These are phyloP conservation scores for Epichloe bromicola DNA, from an alignment of 2,329 filamentous ascomycete species.

Conservation along the genomic window DNA sequence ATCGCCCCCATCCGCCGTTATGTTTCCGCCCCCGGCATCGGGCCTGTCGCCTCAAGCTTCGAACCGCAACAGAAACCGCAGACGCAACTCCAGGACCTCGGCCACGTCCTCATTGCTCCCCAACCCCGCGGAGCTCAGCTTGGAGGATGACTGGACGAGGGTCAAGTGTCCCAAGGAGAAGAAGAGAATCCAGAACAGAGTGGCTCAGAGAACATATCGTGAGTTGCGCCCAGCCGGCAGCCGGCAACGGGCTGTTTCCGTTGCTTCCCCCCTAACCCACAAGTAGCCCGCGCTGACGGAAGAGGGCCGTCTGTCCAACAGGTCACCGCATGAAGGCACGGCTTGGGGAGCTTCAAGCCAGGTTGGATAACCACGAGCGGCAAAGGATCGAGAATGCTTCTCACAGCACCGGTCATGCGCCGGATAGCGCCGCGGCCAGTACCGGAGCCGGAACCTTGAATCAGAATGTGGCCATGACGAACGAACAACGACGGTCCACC, in stretches of 20 bases:
- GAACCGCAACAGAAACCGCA: neutral
- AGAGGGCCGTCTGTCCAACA: slow-evolving; percentile 1
- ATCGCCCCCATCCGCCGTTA: neutral
- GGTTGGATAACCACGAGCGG: slow-evolving; percentile 16
- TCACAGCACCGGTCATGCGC: neutral
- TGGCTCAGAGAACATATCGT: slow-evolving; percentile 16
- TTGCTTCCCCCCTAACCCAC: neutral
- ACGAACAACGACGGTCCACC: slow-evolving; percentile 3
- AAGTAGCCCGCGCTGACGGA: neutral
- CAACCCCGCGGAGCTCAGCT: slow-evolving; percentile 3
- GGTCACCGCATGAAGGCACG: slow-evolving; percentile 20
- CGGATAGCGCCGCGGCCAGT: neutral
- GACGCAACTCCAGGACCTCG: neutral
- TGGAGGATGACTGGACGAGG: slow-evolving; percentile 9
- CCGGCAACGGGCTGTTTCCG: neutral
- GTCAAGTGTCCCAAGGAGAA: slow-evolving; percentile 7
- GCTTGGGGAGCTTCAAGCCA: slow-evolving; percentile 18
- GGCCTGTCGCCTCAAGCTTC: neutral
- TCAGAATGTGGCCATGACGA: neutral
- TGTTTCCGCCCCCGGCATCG: neutral
- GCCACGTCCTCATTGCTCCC: slow-evolving; percentile 1
- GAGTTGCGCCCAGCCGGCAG: slow-evolving; percentile 3
- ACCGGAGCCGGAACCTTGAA: neutral
- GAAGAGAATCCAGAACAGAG: slow-evolving; percentile 9
- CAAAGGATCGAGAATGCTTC: slow-evolving; percentile 5